Evolutionary conservation across 2,329 filamentous ascomycete genomes (phyloP).

Genomic region (Alternaria metachromatica): DNA sequence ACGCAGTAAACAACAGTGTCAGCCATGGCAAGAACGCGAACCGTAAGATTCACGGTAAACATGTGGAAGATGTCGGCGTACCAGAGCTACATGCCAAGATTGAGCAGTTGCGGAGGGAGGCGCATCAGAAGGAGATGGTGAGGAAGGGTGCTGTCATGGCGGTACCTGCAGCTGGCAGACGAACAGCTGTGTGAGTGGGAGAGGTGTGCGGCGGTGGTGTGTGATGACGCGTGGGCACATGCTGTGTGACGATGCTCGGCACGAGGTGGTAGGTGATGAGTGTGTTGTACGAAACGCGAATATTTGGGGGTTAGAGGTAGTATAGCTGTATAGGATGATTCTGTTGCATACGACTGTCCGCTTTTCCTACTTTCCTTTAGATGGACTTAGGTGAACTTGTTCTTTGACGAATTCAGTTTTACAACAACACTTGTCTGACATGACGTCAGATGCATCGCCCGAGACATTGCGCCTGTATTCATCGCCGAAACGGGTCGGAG

Average conservation of each 20-base stretch:
- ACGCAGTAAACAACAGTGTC: background rate
- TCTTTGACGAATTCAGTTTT: background rate
- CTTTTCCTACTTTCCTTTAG: background rate
- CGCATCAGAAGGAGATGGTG: background rate
- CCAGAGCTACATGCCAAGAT: background rate
- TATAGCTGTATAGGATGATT: background rate
- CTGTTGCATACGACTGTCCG: background rate
- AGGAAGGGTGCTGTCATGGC: background rate
- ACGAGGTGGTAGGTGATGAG: background rate
- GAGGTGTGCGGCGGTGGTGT: background rate
- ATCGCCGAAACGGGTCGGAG: no score
- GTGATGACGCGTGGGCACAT: background rate
- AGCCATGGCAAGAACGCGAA: background rate
- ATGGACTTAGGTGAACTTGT: background rate
- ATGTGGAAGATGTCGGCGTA: background rate
- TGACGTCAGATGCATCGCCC: no score
- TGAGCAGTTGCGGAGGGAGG: background rate
- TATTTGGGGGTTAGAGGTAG: background rate
- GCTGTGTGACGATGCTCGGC: background rate
- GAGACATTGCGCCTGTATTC: no score
- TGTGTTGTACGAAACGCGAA: background rate
- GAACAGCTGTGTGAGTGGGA: background rate
- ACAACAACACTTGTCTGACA: no score
- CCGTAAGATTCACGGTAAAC: background rate
- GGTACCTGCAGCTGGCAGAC: background rate